These are phyloP conservation scores for Amanita thiersii DNA, from an alignment of 768 basidiomycete species.

Conservation along the genomic window DNA sequence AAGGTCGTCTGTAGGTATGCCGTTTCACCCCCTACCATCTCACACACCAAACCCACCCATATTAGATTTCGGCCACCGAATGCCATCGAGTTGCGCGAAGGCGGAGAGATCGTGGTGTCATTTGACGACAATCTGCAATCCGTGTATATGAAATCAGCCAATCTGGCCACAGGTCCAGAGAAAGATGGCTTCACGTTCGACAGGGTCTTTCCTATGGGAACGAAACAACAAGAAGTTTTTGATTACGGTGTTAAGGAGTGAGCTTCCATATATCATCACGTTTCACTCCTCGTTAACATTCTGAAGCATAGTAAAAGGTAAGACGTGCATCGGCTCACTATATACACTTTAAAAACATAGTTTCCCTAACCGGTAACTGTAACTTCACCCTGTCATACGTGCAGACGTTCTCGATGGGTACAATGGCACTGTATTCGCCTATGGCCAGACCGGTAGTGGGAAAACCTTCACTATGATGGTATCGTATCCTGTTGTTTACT, in stretches of 20 bases:
- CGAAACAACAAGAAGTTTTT: conserved; percentile 90
- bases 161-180: conserved; percentile 74
- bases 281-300: conserved; percentile 14
- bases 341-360: background rate
- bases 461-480: conserved; percentile 99
- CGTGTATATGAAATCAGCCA: conserved; percentile 68
- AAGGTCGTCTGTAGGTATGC: conserved; percentile 98
- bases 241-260: conserved; percentile 98
- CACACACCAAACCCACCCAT: conserved; percentile 10
- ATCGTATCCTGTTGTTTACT: conserved; percentile 10
- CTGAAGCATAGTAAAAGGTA: conserved; percentile 83
- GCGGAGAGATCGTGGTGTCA: conserved; percentile 82
- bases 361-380: background rate
- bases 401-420: conserved; percentile 97
- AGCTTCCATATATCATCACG: conserved; percentile 23
- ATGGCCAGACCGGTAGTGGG: conserved; percentile 82
- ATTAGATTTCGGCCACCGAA: conserved; percentile 92
- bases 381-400: background rate
- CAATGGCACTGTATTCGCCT: conserved; percentile 92
- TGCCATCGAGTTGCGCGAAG: conserved; percentile 80
- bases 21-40: conserved; percentile 4
- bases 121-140: conserved; percentile 85
- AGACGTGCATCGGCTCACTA: conserved; percentile 9
- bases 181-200: conserved; percentile 98
- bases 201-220: conserved; percentile 88